Percentiles rank a stretch among this genome's conserved stretches.
Evolutionary conservation across 2,329 filamentous ascomycete species (phyloP).

Genomic region (Metarhizium humberi): DNA sequence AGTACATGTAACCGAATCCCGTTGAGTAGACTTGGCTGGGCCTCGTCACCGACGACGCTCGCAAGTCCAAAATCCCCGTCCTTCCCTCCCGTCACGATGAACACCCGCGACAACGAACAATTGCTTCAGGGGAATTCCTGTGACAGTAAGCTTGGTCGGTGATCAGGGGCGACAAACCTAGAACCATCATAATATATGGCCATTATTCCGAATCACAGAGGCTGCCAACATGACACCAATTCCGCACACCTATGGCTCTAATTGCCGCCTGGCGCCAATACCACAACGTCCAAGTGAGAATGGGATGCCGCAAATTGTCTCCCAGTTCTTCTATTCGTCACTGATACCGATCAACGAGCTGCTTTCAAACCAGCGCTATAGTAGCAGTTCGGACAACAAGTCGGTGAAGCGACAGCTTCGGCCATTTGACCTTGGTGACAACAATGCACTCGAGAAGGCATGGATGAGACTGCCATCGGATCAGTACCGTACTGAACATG

Average conservation of each 20-base stretch:
- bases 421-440: conserved; percentile 73
- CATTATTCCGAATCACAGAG: neutral
- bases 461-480: conserved; percentile 56
- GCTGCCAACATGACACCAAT: conserved; percentile 3
- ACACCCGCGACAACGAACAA: neutral
- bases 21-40: too few species aligned
- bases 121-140: neutral
- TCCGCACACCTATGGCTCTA: conserved; percentile 49
- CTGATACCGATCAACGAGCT: conserved; percentile 80
- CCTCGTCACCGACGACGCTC: too few species aligned
- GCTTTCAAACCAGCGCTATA: conserved; percentile 54
- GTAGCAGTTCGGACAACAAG: conserved; percentile 39
- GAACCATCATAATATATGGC: neutral
- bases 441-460: conserved; percentile 66
- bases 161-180: neutral
- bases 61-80: neutral
- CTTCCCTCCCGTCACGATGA: neutral
- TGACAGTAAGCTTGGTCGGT: neutral
- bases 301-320: conserved; percentile 48
- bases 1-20: too few species aligned
- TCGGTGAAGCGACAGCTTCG: conserved; percentile 53
- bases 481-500: conserved; percentile 38
- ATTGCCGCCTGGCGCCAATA: conserved; percentile 46
- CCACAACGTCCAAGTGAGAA: conserved; percentile 28
- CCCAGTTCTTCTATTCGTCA: conserved; percentile 82